Conservation (phyloP, 179 eudicot genomes). For the Actinidia arguta region DNA sequence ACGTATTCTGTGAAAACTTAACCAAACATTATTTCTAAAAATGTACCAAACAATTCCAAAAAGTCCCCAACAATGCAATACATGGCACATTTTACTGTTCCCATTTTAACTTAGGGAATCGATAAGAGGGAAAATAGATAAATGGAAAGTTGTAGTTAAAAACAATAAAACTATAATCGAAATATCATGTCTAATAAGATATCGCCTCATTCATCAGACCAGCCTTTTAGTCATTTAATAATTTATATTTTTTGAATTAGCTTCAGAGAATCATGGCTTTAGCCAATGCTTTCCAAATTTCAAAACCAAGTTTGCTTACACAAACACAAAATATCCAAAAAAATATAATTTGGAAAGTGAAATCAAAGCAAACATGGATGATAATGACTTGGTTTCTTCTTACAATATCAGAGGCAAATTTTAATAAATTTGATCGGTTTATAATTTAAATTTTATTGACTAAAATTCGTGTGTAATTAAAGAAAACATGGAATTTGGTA, state of each 20-base stretch:
- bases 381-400: background rate
- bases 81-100: too few species aligned
- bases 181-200: too few species aligned
- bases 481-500: background rate
- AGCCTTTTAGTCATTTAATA: too few species aligned
- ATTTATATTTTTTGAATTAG: background rate
- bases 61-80: too few species aligned
- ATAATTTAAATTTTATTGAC: background rate
- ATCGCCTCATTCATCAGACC: too few species aligned
- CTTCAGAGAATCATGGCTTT: background rate
- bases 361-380: background rate
- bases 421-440: background rate
- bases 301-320: background rate
- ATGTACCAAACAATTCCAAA: too few species aligned
- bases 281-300: background rate
- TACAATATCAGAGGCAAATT: background rate
- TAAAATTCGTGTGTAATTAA: background rate
- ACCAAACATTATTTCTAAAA: too few species aligned
- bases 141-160: too few species aligned
- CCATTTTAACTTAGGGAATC: too few species aligned
- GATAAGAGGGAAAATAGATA: too few species aligned
- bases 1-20: too few species aligned
- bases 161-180: too few species aligned
- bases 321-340: background rate
- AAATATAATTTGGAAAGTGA: background rate